phyloP scores from a whole-genome alignment of 2,329 filamentous ascomycete species.

The Aureobasidium lini region DNA sequence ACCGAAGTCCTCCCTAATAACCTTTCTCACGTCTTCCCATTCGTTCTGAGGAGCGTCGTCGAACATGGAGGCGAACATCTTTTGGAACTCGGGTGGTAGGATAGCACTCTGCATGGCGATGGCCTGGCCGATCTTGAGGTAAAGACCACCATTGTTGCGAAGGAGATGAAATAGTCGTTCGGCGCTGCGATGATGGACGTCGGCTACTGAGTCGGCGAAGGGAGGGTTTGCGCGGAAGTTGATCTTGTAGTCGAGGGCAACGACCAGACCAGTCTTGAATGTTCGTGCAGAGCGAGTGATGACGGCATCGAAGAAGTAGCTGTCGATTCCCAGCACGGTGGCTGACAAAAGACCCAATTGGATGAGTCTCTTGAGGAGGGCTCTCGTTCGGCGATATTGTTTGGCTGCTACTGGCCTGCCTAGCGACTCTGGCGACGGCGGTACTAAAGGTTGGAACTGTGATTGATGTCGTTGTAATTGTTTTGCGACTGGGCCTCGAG shows the following conservation, averaged over 20 bases:
- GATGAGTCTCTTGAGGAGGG: constrained; percentile 69
- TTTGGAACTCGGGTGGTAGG: constrained; percentile 86
- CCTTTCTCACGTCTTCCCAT: constrained; percentile 77
- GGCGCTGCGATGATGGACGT: constrained; percentile 77
- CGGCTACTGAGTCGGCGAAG: constrained; percentile 63
- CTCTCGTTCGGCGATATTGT: constrained; percentile 60
- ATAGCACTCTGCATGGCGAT: constrained; percentile 97
- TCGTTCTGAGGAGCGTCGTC: constrained; percentile 92
- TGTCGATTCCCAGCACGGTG: constrained; percentile 61
- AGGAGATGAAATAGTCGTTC: constrained; percentile 75
- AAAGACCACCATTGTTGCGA: constrained; percentile 80
- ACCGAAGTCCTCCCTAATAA: constrained; percentile 81
- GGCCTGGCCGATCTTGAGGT: constrained; percentile 95
- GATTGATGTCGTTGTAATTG: constrained; percentile 16
- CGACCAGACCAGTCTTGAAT: constrained; percentile 68
- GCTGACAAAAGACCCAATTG: constrained; percentile 55
- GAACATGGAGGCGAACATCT: constrained; percentile 95
- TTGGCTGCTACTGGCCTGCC: constrained; percentile 64
- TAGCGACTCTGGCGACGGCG: constrained; percentile 71
- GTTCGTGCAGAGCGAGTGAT: constrained; percentile 73
- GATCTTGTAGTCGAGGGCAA: constrained; percentile 90
- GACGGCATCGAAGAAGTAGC: constrained; percentile 68
- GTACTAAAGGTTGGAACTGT: constrained; percentile 42
- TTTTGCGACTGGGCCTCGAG: neutral
- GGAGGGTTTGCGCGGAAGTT: constrained; percentile 81